Percentiles rank a stretch among this genome's conserved stretches.
phyloP scores from a whole-genome alignment of 371 early-diverging fungal genomes.

The Syncephalis plumigaleata region DNA sequence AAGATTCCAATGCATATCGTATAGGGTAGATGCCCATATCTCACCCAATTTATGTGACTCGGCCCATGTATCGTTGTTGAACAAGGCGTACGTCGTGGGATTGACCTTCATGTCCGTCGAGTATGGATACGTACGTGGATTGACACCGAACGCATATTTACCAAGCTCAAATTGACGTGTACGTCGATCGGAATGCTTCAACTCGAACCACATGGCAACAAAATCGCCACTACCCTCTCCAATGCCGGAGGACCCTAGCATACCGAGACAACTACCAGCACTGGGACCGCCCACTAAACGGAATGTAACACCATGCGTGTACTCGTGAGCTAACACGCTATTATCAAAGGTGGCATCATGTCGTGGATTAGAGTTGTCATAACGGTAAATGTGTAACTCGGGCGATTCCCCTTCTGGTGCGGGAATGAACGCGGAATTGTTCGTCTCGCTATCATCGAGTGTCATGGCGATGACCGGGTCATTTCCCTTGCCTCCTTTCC shows the following conservation, averaged over 20 bases:
- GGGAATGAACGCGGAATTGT: slow-evolving; percentile 91
- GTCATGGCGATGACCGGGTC: slow-evolving; percentile 91
- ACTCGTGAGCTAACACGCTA: slow-evolving; percentile 84
- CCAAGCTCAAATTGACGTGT: slow-evolving; percentile 33
- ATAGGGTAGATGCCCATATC: slow-evolving; percentile 91
- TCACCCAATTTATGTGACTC: slow-evolving; percentile 92
- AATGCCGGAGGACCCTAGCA: slow-evolving; percentile 14
- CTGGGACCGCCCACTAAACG: slow-evolving; percentile 84
- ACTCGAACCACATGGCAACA: slow-evolving; percentile 63
- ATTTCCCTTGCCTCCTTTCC: slow-evolving; percentile 50
- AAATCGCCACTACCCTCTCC: slow-evolving; percentile 87
- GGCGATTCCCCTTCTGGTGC: slow-evolving; percentile 84
- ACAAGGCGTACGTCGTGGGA: slow-evolving; percentile 77
- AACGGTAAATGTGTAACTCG: slow-evolving; percentile 84
- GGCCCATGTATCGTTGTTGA: slow-evolving; percentile 69
- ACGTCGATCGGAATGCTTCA: slow-evolving; percentile 30
- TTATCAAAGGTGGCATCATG: slow-evolving; percentile 88
- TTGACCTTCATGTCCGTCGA: slow-evolving; percentile 64
- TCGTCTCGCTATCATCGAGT: slow-evolving; percentile 70
- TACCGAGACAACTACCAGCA: slow-evolving; percentile 68
- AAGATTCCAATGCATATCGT: slow-evolving; percentile 72
- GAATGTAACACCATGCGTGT: slow-evolving; percentile 75
- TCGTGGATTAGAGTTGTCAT: slow-evolving; percentile 50
- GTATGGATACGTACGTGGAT: slow-evolving; percentile 78
- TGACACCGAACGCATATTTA: slow-evolving; percentile 56